These are phyloP conservation scores for Neurospora sp. DNA, from an alignment of 495 filamentous ascomycete genomes.

Conservation along the genomic window DNA sequence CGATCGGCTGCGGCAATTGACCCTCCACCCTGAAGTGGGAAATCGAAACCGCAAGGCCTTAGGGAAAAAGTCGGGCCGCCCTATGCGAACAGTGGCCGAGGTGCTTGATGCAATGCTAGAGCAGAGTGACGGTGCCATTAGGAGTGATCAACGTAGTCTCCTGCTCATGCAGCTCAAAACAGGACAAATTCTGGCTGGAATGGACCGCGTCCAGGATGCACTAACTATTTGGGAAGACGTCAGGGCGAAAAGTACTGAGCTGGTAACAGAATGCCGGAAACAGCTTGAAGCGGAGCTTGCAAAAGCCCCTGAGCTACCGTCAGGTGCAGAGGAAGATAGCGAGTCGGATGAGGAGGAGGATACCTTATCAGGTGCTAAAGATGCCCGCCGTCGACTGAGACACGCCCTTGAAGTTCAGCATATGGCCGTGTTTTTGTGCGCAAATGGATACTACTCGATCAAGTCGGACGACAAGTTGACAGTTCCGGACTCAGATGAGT, in stretches of 20 bases:
- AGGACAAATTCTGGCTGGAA: slow-evolving; percentile 68
- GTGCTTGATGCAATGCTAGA: slow-evolving; percentile 87
- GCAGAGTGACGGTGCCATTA: slow-evolving; percentile 52
- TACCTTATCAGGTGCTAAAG: slow-evolving; percentile 18
- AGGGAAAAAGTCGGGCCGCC: slow-evolving; percentile 46
- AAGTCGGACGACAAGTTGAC: slow-evolving; percentile 57
- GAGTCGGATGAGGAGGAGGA: slow-evolving; percentile 25
- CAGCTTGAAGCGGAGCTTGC: slow-evolving; percentile 48
- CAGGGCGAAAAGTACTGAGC: slow-evolving; percentile 37
- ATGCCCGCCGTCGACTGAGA: slow-evolving; percentile 57
- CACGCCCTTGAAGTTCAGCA: slow-evolving; percentile 71
- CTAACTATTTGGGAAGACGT: slow-evolving; percentile 56
- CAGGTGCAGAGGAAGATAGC: slow-evolving; percentile 31
- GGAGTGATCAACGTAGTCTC: slow-evolving; percentile 55
- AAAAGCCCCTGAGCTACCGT: slow-evolving; percentile 17
- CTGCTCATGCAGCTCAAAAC: slow-evolving; percentile 50
- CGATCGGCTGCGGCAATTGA: slow-evolving; percentile 62
- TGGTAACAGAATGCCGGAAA: slow-evolving; percentile 55
- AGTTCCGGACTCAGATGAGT: slow-evolving; percentile 53
- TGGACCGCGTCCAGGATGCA: slow-evolving; percentile 42
- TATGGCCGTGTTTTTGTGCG: slow-evolving; percentile 72
- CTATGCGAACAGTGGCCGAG: slow-evolving; percentile 69
- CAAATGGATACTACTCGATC: slow-evolving; percentile 73
- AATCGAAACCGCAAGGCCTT: slow-evolving; percentile 57
- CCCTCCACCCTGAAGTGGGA: slow-evolving; percentile 74